Evolutionary conservation across 306 rosid species (phyloP).

Genomic region (Pterocarpus santalinus): DNA sequence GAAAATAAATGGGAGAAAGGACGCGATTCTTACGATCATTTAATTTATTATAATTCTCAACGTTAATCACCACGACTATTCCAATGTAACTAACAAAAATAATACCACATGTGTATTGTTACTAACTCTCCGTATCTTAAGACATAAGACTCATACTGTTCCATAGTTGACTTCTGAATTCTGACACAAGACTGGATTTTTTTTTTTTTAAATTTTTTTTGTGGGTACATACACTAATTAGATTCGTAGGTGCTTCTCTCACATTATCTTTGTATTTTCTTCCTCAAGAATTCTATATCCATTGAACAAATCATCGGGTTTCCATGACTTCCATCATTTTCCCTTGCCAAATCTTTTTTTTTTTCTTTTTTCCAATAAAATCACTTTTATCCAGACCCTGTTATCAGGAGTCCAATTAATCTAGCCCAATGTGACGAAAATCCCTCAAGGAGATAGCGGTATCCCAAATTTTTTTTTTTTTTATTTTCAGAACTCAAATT

Average conservation of each 20-base stretch:
- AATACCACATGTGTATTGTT: neutral
- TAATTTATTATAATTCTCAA: neutral
- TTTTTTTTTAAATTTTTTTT: too few species aligned
- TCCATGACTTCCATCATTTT: neutral
- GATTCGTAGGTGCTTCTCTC: slow-evolving; percentile 38
- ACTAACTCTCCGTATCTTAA: neutral
- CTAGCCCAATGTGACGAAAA: too few species aligned
- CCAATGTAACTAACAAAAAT: neutral
- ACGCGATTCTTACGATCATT: too few species aligned
- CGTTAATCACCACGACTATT: neutral
- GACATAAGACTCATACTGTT: neutral
- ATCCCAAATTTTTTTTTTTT: too few species aligned
- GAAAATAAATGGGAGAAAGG: too few species aligned
- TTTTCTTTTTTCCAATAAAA: too few species aligned
- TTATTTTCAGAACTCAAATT: too few species aligned
- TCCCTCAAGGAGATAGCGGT: too few species aligned
- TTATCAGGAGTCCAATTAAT: too few species aligned
- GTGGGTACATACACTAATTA: neutral
- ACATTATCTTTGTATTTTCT: slow-evolving; percentile 38
- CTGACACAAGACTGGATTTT: neutral
- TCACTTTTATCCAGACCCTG: too few species aligned
- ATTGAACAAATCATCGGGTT: neutral
- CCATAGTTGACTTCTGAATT: slow-evolving; percentile 25
- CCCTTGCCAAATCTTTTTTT: slow-evolving; percentile 22
- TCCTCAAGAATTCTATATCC: neutral